Percentiles rank a stretch among this genome's conserved stretches.
Evolutionary conservation across 345 rosid genomes (phyloP).

Genomic region (Gossypium ekmanianum): DNA sequence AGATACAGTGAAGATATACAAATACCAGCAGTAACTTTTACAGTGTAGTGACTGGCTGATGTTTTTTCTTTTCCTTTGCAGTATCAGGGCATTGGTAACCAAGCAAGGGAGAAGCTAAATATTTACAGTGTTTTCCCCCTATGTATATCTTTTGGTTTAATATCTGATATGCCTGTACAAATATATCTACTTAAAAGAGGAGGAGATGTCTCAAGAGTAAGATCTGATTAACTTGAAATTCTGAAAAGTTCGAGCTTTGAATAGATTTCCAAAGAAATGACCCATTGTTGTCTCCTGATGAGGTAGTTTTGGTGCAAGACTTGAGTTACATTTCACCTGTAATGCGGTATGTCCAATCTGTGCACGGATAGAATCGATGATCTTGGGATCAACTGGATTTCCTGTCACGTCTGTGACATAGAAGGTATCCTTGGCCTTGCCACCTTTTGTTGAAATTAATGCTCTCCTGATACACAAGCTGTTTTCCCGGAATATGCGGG

Average conservation of each 20-base stretch:
- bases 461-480: conserved; percentile 53
- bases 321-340: conserved; percentile 36
- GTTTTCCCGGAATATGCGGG: conserved; percentile 57
- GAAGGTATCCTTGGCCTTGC: conserved; percentile 47
- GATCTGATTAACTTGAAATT: conserved; percentile 45
- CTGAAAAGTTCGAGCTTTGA: conserved; percentile 44
- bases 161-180: conserved; percentile 24
- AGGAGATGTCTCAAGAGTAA: conserved; percentile 28
- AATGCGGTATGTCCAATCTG: conserved; percentile 37
- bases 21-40: conserved; percentile 12
- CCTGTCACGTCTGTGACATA: conserved; percentile 53
- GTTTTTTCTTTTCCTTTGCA: conserved; percentile 17
- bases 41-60: neutral
- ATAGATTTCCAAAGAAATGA: conserved; percentile 46
- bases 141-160: conserved; percentile 4
- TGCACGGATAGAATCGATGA: conserved; percentile 31
- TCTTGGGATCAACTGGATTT: conserved; percentile 43
- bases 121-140: conserved; percentile 13
- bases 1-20: conserved; percentile 16
- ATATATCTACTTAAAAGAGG: conserved; percentile 14
- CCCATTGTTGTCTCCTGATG: conserved; percentile 34
- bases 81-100: conserved; percentile 7
- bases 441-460: conserved; percentile 41
- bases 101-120: neutral
- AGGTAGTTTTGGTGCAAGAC: conserved; percentile 30